Evolutionary conservation across 2,329 filamentous ascomycete genomes (phyloP).

Genomic region (Thielaviopsis cerberus): DNA sequence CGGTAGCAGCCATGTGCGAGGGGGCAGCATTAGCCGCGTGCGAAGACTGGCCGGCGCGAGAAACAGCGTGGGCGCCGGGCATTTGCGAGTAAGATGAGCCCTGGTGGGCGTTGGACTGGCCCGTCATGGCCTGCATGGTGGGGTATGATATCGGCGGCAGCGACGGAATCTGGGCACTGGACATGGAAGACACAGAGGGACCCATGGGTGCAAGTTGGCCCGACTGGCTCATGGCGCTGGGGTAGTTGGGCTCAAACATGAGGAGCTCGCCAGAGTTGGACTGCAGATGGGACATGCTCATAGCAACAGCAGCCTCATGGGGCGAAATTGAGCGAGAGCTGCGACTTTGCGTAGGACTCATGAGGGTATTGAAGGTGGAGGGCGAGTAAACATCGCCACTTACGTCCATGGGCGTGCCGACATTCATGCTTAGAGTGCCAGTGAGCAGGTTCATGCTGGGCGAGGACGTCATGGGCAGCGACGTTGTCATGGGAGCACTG

Average conservation of each 20-base stretch:
- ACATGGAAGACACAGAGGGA: not conserved
- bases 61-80: not conserved
- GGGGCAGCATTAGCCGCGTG: no score
- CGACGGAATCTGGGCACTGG: not conserved
- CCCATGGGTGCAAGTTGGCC: not conserved
- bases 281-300: not conserved
- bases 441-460: not conserved
- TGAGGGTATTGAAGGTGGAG: not conserved
- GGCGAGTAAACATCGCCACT: not conserved
- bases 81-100: not conserved
- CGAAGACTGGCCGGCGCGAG: no score
- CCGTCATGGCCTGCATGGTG: not conserved
- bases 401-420: not conserved
- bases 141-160: not conserved
- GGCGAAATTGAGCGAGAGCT: not conserved
- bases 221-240: not conserved
- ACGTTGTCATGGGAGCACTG: not conserved
- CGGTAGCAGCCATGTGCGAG: no score
- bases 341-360: not conserved
- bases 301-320: not conserved
- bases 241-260: not conserved
- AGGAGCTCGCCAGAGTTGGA: not conserved
- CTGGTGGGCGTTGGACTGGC: no score
- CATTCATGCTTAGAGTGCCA: not conserved
- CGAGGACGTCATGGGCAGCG: not conserved